Conservation (phyloP, 2,329 filamentous ascomycete species). For the Zymoseptoria brevis region DNA sequence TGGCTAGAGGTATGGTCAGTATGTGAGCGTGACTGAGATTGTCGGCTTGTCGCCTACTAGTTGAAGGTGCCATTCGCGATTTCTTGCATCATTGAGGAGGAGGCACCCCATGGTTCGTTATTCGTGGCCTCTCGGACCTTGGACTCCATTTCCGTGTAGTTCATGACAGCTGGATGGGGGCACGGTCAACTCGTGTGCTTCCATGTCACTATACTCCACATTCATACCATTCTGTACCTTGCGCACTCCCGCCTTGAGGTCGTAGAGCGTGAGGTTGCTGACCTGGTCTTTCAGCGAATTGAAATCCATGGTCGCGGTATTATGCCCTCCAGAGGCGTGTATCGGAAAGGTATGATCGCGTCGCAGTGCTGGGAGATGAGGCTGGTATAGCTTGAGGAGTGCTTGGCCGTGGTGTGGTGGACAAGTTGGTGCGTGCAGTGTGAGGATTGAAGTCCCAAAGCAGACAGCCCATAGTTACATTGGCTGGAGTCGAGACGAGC, state of each 20-base stretch:
- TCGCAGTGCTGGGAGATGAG: background rate
- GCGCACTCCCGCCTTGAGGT: constrained; percentile 86
- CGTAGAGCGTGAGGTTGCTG: constrained; percentile 86
- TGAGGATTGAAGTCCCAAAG: background rate
- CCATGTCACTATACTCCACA: background rate
- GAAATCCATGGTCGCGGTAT: constrained; percentile 63
- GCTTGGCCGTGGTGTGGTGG: background rate
- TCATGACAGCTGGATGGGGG: constrained; percentile 70
- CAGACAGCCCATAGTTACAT: background rate
- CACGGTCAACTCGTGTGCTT: background rate
- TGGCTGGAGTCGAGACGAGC: no score
- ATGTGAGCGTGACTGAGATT: background rate
- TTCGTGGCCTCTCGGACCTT: constrained; percentile 93
- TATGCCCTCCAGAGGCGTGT: background rate
- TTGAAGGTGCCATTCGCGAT: constrained; percentile 97
- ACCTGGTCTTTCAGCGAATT: constrained; percentile 78
- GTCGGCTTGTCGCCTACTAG: constrained; percentile 57
- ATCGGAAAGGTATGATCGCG: background rate
- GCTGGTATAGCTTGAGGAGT: background rate
- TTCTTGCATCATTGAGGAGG: constrained; percentile 84
- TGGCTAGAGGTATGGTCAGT: constrained; percentile 50
- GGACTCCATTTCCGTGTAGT: constrained; percentile 88
- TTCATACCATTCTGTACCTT: constrained; percentile 90
- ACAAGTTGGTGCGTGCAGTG: background rate
- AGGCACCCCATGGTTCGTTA: constrained; percentile 94